A percentile compares a stretch with the other conserved stretches of the same genome.
These are phyloP conservation scores for Candida labiduridarum DNA, from an alignment of 1,139 yeast species.

Conservation along the genomic window DNA sequence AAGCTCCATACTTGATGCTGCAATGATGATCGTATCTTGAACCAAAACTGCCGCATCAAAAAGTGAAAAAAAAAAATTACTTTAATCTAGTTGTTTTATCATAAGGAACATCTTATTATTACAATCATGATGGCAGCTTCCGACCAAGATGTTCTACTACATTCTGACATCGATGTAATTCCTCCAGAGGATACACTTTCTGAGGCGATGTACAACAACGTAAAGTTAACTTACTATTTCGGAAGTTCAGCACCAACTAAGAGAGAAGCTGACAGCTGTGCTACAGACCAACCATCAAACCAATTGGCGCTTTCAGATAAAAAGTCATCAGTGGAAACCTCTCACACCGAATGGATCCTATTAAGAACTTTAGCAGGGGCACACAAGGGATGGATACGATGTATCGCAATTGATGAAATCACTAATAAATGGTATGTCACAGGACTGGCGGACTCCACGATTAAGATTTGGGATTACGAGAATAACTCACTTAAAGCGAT, in stretches of 20 bases:
- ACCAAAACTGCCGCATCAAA: background rate
- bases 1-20: background rate
- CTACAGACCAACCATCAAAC: background rate
- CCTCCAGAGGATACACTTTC: conserved; percentile 35
- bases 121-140: background rate
- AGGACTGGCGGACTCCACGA: conserved; percentile 86
- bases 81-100: background rate
- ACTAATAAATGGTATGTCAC: conserved; percentile 90
- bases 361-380: conserved; percentile 77
- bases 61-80: background rate
- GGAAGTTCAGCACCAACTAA: conserved; percentile 7
- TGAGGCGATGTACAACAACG: conserved; percentile 34
- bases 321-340: conserved; percentile 1
- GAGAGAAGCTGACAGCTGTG: conserved; percentile 2
- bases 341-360: conserved; percentile 55
- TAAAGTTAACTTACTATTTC: conserved; percentile 28
- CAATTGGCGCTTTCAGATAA: conserved; percentile 1
- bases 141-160: conserved; percentile 9
- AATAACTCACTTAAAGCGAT: conserved; percentile 70
- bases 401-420: conserved; percentile 75
- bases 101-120: background rate
- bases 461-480: conserved; percentile 91
- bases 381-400: conserved; percentile 91
- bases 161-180: conserved; percentile 23
- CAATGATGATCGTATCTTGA: background rate